Evolutionary conservation across 441 rosid genomes (phyloP).

Genomic region (Populus hybrid): DNA sequence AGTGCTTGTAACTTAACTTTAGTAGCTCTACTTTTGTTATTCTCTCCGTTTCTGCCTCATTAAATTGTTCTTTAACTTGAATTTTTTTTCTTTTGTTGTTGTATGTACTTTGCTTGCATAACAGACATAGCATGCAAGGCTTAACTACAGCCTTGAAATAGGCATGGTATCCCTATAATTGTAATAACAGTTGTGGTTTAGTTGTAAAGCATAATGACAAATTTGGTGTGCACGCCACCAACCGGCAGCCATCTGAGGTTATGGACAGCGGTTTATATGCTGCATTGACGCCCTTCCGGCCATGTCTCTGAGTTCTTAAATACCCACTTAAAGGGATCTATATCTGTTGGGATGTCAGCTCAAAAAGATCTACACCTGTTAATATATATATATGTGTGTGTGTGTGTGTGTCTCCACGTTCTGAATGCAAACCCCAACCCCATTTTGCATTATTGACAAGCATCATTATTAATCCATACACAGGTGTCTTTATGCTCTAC

Average conservation of each 20-base stretch:
- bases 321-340: not conserved
- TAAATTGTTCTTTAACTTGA: not conserved
- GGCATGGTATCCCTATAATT: not conserved
- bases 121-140: not conserved
- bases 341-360: not conserved
- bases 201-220: not conserved
- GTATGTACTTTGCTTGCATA: not conserved
- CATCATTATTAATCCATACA: not conserved
- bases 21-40: too few relatives aligned
- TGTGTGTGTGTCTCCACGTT: too few relatives aligned
- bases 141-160: not conserved
- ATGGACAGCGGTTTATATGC: too few relatives aligned
- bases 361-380: not conserved
- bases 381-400: too few relatives aligned
- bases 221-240: conserved; percentile 4
- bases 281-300: not conserved
- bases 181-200: not conserved
- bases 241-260: not conserved
- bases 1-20: too few relatives aligned
- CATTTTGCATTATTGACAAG: not conserved
- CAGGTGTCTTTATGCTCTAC: too few relatives aligned
- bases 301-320: not conserved
- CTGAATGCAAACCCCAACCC: not conserved
- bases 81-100: too few relatives aligned
- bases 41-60: not conserved